These are phyloP conservation scores for Hypocreales sp. DNA, from an alignment of 2,329 filamentous ascomycete genomes.

Conservation along the genomic window DNA sequence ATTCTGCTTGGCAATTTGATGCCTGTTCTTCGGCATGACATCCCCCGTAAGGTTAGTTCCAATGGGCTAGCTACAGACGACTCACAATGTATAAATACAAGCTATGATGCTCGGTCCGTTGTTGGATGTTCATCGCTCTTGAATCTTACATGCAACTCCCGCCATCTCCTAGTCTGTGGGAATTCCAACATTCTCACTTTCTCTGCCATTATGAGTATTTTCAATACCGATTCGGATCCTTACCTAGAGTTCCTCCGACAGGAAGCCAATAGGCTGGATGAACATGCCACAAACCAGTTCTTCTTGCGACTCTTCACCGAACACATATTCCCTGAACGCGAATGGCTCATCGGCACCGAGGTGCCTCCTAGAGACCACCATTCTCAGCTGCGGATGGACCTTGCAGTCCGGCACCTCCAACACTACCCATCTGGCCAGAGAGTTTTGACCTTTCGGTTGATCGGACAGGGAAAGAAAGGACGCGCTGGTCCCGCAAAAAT, in stretches of 20 bases:
- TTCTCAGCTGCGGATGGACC: neutral
- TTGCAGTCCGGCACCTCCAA: conserved; percentile 1
- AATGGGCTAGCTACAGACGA: too few species aligned
- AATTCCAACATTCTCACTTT: neutral
- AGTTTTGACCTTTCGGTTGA: conserved; percentile 1
- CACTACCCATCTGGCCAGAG: neutral
- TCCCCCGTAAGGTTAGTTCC: too few species aligned
- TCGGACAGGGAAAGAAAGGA: neutral
- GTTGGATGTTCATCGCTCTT: too few species aligned
- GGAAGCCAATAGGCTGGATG: neutral
- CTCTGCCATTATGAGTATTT: neutral
- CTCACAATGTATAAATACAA: too few species aligned
- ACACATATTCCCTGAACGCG: neutral
- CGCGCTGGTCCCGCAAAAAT: neutral
- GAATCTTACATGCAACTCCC: too few species aligned
- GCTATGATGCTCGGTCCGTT: too few species aligned
- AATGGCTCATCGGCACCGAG: neutral
- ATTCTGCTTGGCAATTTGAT: too few species aligned
- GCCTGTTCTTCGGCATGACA: too few species aligned
- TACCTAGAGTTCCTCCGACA: neutral
- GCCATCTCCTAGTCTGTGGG: too few species aligned
- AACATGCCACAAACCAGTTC: neutral
- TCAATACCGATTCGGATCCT: neutral
- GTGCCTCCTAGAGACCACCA: conserved; percentile 1
- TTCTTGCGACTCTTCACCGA: neutral